phyloP scores from a whole-genome alignment of 305 asterid genomes.

The Euphrasia arctica region DNA sequence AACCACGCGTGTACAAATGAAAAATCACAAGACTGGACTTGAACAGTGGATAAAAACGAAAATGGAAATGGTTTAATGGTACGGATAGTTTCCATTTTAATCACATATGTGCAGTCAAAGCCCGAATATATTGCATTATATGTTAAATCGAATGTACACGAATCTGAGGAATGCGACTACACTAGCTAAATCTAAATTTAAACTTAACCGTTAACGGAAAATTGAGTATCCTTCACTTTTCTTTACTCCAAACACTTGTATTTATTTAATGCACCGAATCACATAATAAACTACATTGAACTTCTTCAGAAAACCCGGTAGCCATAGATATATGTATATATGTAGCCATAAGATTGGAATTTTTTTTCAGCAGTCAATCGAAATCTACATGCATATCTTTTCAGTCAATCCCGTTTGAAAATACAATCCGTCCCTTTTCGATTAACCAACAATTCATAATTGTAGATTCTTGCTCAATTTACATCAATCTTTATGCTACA shows the following conservation, averaged over 20 bases:
- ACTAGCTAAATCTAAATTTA: constrained; percentile 15
- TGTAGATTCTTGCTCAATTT: constrained; percentile 7
- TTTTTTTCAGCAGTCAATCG: no score
- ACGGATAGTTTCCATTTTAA: constrained; percentile 2
- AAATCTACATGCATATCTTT: constrained; percentile 5
- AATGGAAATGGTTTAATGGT: no score
- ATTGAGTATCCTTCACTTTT: background rate
- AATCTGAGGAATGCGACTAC: background rate
- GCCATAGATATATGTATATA: background rate
- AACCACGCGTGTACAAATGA: no score
- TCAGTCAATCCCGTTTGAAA: constrained; percentile 9
- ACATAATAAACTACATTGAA: constrained; percentile 7
- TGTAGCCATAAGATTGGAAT: background rate
- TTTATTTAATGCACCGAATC: constrained; percentile 9
- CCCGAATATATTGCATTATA: background rate
- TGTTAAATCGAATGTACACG: background rate
- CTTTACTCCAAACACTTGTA: background rate
- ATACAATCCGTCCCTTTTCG: background rate
- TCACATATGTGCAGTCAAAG: background rate
- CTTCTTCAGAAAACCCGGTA: background rate
- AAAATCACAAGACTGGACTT: no score
- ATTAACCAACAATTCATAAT: constrained; percentile 4
- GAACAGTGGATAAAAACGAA: no score
- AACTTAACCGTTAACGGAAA: background rate
- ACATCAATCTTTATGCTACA: constrained; percentile 10